Conservation (phyloP, 192 early-diverging fungal species). For the Neocallimastix lanati region DNA sequence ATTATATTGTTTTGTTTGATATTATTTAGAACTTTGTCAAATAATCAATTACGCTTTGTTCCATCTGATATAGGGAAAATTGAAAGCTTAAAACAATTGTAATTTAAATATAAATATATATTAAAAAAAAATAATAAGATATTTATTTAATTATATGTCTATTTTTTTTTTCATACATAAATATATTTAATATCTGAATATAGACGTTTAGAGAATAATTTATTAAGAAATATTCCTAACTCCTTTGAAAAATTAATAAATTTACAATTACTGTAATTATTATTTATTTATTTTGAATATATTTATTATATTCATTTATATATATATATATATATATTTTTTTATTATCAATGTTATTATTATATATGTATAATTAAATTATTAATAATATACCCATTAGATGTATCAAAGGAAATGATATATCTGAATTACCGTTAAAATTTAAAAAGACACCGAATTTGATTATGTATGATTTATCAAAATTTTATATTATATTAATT, state of each 20-base stretch:
- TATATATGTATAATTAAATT: too few species aligned
- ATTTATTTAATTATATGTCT: too few species aligned
- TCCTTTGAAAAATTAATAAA: neutral
- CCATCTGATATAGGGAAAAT: neutral
- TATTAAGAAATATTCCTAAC: neutral
- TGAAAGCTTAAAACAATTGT: neutral
- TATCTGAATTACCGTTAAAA: neutral
- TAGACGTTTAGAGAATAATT: neutral
- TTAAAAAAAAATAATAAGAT: too few species aligned
- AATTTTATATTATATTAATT: neutral
- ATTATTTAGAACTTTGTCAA: neutral
- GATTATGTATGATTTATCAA: neutral
- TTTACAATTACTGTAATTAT: neutral
- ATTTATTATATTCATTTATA: too few species aligned
- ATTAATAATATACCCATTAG: too few species aligned
- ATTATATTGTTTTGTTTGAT: too few species aligned
- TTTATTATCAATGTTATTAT: too few species aligned
- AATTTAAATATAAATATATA: too few species aligned
- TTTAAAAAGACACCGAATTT: neutral
- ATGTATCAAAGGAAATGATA: neutral
- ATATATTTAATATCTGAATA: neutral
- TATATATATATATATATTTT: too few species aligned
- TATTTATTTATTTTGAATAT: neutral
- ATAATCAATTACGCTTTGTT: neutral
- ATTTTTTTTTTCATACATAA: too few species aligned